Evolutionary conservation across 169 alveolate species (phyloP).

Genomic region (Plasmodium cynomolgi): DNA sequence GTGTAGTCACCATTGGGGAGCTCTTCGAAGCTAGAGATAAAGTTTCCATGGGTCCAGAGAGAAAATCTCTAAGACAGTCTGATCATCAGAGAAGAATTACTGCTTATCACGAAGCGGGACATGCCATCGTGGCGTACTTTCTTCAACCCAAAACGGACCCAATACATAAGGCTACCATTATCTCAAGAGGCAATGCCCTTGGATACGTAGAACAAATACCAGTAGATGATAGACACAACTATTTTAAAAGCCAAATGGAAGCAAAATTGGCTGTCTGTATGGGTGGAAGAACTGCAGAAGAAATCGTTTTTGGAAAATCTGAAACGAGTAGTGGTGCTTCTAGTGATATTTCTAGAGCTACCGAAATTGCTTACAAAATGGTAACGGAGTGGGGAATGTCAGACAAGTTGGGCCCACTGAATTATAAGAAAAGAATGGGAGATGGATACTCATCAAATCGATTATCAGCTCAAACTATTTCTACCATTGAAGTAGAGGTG

Average conservation of each 20-base stretch:
- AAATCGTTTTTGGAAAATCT: constrained; percentile 91
- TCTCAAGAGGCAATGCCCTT: constrained; percentile 94
- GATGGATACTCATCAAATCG: constrained; percentile 77
- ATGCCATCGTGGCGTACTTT: constrained; percentile 90
- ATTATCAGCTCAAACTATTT: constrained; percentile 82
- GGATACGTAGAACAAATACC: constrained; percentile 92
- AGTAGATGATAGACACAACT: constrained; percentile 88
- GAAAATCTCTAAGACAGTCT: constrained; percentile 86
- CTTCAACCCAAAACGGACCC: constrained; percentile 93
- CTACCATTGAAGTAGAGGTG: constrained; percentile 82
- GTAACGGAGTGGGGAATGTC: constrained; percentile 95
- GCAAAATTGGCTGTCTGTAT: constrained; percentile 95
- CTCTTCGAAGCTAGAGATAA: constrained; percentile 94
- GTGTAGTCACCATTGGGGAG: constrained; percentile 83
- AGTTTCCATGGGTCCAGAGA: constrained; percentile 94
- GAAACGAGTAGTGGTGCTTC: constrained; percentile 94
- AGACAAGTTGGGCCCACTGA: constrained; percentile 87
- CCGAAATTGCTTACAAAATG: constrained; percentile 90
- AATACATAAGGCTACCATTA: constrained; percentile 95
- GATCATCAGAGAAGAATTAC: constrained; percentile 91
- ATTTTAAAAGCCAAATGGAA: constrained; percentile 89
- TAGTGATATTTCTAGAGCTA: constrained; percentile 91
- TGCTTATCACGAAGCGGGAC: constrained; percentile 95
- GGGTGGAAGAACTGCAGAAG: constrained; percentile 98
- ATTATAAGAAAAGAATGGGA: constrained; percentile 80